These are phyloP conservation scores for Collybiopsis confluens DNA, from an alignment of 768 basidiomycete species.

Conservation along the genomic window DNA sequence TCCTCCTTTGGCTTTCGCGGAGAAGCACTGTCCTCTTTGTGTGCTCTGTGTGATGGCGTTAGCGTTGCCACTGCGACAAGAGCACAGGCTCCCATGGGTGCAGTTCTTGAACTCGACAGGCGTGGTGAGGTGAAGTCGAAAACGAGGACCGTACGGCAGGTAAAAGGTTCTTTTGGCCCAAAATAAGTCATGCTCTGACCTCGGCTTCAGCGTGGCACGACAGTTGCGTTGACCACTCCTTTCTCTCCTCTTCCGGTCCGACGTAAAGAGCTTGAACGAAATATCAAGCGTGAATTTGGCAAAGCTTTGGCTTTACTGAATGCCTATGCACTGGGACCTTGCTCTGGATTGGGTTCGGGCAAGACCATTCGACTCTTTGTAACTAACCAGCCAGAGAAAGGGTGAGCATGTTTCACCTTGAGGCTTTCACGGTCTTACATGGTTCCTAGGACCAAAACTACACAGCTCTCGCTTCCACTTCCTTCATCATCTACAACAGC, in stretches of 20 bases:
- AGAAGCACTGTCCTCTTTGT: slow-evolving; percentile 92
- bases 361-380: slow-evolving; percentile 71
- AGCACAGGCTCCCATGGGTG: slow-evolving; percentile 72
- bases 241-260: slow-evolving; percentile 87
- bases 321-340: slow-evolving; percentile 88
- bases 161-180: slow-evolving; percentile 26
- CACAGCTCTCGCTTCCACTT: slow-evolving; percentile 8
- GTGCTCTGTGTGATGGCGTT: slow-evolving; percentile 72
- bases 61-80: slow-evolving; percentile 71
- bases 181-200: not conserved
- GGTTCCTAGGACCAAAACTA: not conserved
- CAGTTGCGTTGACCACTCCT: slow-evolving; percentile 63
- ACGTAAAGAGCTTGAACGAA: slow-evolving; percentile 85
- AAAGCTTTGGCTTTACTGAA: slow-evolving; percentile 80
- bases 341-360: slow-evolving; percentile 37
- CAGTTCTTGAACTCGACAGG: slow-evolving; percentile 66
- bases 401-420: slow-evolving; percentile 44
- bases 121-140: slow-evolving; percentile 55
- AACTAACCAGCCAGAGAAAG: slow-evolving; percentile 61
- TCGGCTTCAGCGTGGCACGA: slow-evolving; percentile 76
- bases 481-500: not conserved
- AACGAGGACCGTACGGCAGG: slow-evolving; percentile 74
- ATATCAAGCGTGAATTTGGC: slow-evolving; percentile 83
- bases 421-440: not conserved
- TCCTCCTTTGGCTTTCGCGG: slow-evolving; percentile 92